phyloP scores from a whole-genome alignment of 2,329 filamentous ascomycete genomes.

The Diaporthe ampelina region DNA sequence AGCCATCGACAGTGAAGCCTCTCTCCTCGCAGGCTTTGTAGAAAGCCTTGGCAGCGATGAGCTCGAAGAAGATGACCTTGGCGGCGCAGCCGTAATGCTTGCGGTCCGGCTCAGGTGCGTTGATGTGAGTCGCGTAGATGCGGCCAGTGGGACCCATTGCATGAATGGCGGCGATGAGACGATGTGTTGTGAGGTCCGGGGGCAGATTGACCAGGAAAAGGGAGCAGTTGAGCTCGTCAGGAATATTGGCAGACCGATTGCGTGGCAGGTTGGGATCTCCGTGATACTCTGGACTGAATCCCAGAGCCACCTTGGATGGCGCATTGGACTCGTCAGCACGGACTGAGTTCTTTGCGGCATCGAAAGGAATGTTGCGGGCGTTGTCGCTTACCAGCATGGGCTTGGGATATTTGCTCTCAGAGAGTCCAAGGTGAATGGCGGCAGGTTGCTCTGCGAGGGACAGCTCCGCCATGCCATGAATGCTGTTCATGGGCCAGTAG shows the following conservation, averaged over 20 bases:
- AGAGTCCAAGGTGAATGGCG: slow-evolving; percentile 4
- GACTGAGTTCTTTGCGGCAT: background rate
- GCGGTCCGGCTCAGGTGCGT: slow-evolving; percentile 56
- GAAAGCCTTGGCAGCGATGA: slow-evolving; percentile 54
- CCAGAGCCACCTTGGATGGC: slow-evolving; percentile 30
- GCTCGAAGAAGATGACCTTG: slow-evolving; percentile 64
- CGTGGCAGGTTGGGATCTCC: slow-evolving; percentile 53
- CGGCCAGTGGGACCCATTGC: slow-evolving; percentile 63
- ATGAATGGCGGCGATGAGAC: slow-evolving; percentile 61
- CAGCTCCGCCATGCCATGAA: background rate
- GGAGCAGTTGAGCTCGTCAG: slow-evolving; percentile 60
- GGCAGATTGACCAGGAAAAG: slow-evolving; percentile 68
- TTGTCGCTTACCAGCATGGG: slow-evolving; percentile 17
- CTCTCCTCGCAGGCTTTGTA: slow-evolving; percentile 43
- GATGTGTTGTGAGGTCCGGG: slow-evolving; percentile 54
- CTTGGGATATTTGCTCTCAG: background rate
- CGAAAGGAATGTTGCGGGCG: background rate
- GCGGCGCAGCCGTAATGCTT: slow-evolving; percentile 58
- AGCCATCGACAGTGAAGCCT: slow-evolving; percentile 55
- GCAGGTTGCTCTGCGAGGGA: background rate
- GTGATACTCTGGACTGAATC: slow-evolving; percentile 55
- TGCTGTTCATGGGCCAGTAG: slow-evolving; percentile 31
- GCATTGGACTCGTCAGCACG: background rate
- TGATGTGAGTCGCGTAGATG: slow-evolving; percentile 66
- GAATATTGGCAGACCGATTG: slow-evolving; percentile 58